Percentiles rank a stretch among this genome's conserved stretches.
phyloP scores from a whole-genome alignment of 352 stramenopile genomes.

The Aphanomyces cochlioides region DNA sequence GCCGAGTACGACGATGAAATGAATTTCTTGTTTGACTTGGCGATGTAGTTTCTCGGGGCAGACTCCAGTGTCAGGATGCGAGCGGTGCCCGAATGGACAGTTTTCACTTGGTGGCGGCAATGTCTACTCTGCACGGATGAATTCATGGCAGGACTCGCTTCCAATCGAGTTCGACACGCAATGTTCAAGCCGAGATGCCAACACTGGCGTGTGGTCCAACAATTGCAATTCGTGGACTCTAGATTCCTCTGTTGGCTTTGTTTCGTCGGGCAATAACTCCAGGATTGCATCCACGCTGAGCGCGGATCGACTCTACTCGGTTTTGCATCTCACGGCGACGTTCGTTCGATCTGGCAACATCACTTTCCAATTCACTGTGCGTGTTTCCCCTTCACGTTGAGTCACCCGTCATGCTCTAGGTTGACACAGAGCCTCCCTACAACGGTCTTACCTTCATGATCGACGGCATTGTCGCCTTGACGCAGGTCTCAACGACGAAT shows the following conservation, averaged over 20 bases:
- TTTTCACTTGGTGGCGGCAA: slow-evolving; percentile 75
- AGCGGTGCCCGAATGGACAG: slow-evolving; percentile 61
- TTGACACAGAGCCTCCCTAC: slow-evolving; percentile 63
- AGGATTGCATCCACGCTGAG: slow-evolving; percentile 61
- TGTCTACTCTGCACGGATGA: slow-evolving; percentile 65
- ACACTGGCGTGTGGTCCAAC: slow-evolving; percentile 63
- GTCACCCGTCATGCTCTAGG: background rate
- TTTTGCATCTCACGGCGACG: slow-evolving; percentile 63
- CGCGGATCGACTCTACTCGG: slow-evolving; percentile 66
- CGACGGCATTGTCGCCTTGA: slow-evolving; percentile 52
- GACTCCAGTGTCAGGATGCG: slow-evolving; percentile 62
- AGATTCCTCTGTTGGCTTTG: slow-evolving; percentile 49
- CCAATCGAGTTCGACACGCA: slow-evolving; percentile 64
- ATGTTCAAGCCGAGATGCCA: slow-evolving; percentile 74
- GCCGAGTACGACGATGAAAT: slow-evolving; percentile 58
- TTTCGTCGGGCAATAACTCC: slow-evolving; percentile 70
- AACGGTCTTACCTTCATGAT: slow-evolving; percentile 75
- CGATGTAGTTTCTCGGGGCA: background rate
- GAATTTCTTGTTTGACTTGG: background rate
- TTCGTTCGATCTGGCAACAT: slow-evolving; percentile 69
- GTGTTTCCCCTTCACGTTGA: background rate
- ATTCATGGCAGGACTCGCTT: slow-evolving; percentile 57
- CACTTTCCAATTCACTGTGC: slow-evolving; percentile 72
- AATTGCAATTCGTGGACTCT: slow-evolving; percentile 73
- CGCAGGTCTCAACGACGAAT: slow-evolving; percentile 57